phyloP scores from a whole-genome alignment of 2,329 filamentous ascomycete genomes.

The Coniochaeta pulveracea region DNA sequence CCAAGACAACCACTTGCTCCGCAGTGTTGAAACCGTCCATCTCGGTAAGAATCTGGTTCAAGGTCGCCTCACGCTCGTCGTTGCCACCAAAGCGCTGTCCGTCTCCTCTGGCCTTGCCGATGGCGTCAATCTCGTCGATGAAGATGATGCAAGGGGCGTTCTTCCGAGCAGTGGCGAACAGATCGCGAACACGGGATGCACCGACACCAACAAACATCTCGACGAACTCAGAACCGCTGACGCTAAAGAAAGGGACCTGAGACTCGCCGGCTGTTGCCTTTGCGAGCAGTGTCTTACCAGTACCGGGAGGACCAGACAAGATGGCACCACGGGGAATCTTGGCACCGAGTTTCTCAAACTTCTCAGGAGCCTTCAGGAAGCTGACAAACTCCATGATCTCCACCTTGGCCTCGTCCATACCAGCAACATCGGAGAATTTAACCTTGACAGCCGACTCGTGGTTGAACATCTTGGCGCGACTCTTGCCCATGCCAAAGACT shows the following conservation, averaged over 20 bases:
- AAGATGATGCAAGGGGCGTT: constrained; percentile 98
- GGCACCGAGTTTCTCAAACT: constrained; percentile 86
- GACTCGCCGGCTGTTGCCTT: constrained; percentile 98
- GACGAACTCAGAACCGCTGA: constrained; percentile 96
- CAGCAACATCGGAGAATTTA: constrained; percentile 93
- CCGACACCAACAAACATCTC: constrained; percentile 99
- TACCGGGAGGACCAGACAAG: constrained; percentile 92
- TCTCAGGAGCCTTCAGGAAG: constrained; percentile 87
- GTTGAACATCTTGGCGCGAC: constrained; percentile 93
- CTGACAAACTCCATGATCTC: constrained; percentile 99
- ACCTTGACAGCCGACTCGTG: constrained; percentile 94
- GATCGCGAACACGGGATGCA: constrained; percentile 84
- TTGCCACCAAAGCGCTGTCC: constrained; percentile 71
- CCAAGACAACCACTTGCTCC: constrained; percentile 92
- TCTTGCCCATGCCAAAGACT: constrained; percentile 94
- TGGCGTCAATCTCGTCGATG: constrained; percentile 98
- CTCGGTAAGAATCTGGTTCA: constrained; percentile 97
- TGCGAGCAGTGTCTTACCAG: constrained; percentile 92
- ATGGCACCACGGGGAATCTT: constrained; percentile 98
- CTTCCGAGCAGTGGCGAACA: constrained; percentile 91
- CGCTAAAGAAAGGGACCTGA: constrained; percentile 93
- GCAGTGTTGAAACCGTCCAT: constrained; percentile 99
- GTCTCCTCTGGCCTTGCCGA: constrained; percentile 82
- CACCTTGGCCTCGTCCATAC: constrained; percentile 94
- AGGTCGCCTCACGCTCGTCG: constrained; percentile 90